Percentiles rank a stretch among this genome's conserved stretches.
Evolutionary conservation across 2,329 filamentous ascomycete species (phyloP).

Genomic region (Fusarium musae): DNA sequence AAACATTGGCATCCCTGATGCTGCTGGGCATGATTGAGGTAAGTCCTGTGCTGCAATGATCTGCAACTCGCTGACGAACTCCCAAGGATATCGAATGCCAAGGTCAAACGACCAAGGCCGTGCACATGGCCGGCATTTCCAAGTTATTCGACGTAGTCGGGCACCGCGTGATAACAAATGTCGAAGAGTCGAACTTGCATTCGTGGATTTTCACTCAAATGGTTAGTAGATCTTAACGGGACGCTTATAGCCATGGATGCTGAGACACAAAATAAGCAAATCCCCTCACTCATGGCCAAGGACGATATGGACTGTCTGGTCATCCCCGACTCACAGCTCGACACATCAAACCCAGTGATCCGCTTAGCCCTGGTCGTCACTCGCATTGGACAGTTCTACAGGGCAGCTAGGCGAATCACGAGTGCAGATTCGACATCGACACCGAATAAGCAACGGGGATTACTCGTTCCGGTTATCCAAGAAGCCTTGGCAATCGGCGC

Average conservation of each 20-base stretch:
- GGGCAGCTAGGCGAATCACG: constrained; percentile 17
- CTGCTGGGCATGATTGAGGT: constrained; percentile 32
- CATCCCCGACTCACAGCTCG: constrained; percentile 9
- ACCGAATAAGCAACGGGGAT: neutral
- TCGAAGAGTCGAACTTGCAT: constrained; percentile 1
- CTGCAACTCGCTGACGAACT: constrained; percentile 1
- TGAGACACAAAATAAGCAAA: constrained; percentile 23
- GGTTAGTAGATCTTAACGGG: constrained; percentile 20
- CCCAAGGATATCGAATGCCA: constrained; percentile 31
- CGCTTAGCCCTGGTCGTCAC: constrained; percentile 18
- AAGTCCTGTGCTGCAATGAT: neutral
- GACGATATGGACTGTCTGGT: constrained; percentile 20
- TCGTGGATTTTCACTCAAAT: constrained; percentile 27
- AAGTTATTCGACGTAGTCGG: constrained; percentile 27
- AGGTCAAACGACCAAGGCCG: constrained; percentile 23
- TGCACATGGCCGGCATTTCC: constrained; percentile 31
- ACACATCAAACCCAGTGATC: constrained; percentile 6
- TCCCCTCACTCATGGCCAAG: constrained; percentile 13
- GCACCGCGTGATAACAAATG: constrained; percentile 6
- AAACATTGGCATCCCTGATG: constrained; percentile 28
- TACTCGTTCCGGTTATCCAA: constrained; percentile 13
- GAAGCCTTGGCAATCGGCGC: constrained; percentile 21
- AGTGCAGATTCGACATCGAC: neutral
- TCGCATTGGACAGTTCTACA: constrained; percentile 28
- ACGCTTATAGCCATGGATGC: neutral